Evolutionary conservation across 2,329 filamentous ascomycete species (phyloP), one percentile per base, ranked within the genome.

Genomic region (Leptographium lundbergii): DNA sequence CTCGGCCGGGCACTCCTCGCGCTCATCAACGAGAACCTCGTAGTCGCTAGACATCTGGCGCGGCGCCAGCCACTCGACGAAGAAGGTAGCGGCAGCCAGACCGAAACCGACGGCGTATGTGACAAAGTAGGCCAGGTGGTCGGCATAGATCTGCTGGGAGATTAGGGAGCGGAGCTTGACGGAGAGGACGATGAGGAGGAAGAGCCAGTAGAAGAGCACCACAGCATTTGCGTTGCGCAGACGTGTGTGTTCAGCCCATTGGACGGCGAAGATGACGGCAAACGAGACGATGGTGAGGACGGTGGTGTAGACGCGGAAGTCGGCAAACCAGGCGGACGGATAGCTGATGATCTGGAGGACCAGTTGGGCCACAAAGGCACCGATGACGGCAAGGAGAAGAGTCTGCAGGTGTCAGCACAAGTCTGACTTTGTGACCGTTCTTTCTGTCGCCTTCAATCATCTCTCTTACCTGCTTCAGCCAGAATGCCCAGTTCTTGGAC

Each of bases 401-500:
- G 69, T 67, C 77, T 80, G 55, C 6, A 6, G 29, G 6, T 17
- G 56, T 57, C 32, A 52, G 42, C 24, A 34, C 14, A 4, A 3
- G 36, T 45, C 54, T 36, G 5, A 4, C 13, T 3, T 24, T 9
- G 3, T 32, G 32, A 14, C 9, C 51, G 6, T 3, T 29, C 25
- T 25, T 29, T 27, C 4, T 22, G 14, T 39, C 6, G 9, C 32
- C 29, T 6, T 25, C 29, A 11, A 14, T 13, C n/a, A 13, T 17
- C 25, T 32, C 14, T 19, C 80, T 66, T 77, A 94, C 90, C 81
- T 96, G 79, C 74, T 99, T 99, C 13, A 85, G 76, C 78, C 89
- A 96, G 71, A 97, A 97, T 70, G 94, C 90, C 85, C 88, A 90
- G 71, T 95, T 88, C 77, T 90, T 95, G 64, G 81, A 76, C 22